Evolutionary conservation across 139 green algal genomes (phyloP).

Genomic region (Haematococcus lacustris): DNA sequence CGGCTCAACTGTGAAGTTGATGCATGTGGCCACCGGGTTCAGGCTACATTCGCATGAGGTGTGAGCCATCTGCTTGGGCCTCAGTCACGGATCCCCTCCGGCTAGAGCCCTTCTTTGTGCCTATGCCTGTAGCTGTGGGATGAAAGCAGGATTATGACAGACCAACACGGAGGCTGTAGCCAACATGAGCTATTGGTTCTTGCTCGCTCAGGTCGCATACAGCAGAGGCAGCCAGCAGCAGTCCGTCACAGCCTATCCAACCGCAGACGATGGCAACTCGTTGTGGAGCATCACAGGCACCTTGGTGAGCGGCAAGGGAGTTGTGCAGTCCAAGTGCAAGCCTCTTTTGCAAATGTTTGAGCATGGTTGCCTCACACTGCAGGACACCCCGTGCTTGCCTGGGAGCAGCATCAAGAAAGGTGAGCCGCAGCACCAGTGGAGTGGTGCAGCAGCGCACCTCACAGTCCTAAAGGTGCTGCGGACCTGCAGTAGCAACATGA

Average conservation of each 20-base stretch:
- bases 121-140: not conserved
- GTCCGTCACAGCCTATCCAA: slow-evolving; percentile 70
- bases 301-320: not conserved
- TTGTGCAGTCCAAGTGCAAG: not conserved
- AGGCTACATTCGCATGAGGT: slow-evolving; percentile 85
- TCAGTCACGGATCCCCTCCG: not conserved
- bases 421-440: too few species aligned
- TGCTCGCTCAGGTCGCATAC: not conserved
- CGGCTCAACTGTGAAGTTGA: slow-evolving; percentile 82
- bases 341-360: not conserved
- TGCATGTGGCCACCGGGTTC: slow-evolving; percentile 45
- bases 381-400: not conserved
- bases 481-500: too few species aligned
- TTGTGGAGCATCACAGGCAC: slow-evolving; percentile 65
- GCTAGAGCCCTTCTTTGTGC: not conserved
- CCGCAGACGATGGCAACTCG: slow-evolving; percentile 57
- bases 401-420: slow-evolving; percentile 3
- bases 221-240: slow-evolving; percentile 68
- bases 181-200: not conserved
- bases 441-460: too few species aligned
- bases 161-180: not conserved
- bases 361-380: not conserved
- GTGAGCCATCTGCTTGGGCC: not conserved
- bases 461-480: too few species aligned
- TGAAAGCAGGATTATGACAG: not conserved